Percentiles rank a stretch among this genome's conserved stretches.
phyloP scores from a whole-genome alignment of 2,329 filamentous ascomycete species.

The Fusarium ramigenum region DNA sequence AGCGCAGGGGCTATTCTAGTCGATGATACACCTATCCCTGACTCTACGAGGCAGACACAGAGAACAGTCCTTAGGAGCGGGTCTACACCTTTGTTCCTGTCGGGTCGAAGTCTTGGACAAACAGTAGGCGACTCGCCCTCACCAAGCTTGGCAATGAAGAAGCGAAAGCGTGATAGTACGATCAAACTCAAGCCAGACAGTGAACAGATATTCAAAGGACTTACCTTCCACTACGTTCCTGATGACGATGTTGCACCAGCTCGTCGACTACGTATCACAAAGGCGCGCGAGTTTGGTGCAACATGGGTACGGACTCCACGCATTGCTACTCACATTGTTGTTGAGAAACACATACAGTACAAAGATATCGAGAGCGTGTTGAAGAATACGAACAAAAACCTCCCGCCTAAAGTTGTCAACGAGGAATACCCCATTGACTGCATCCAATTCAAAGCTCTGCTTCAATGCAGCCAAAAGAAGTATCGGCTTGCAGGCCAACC shows the following conservation, averaged over 20 bases:
- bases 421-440: conserved; percentile 77
- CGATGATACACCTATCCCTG: conserved; percentile 45
- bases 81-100: conserved; percentile 45
- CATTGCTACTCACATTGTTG: conserved; percentile 79
- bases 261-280: conserved; percentile 76
- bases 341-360: conserved; percentile 75
- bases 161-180: conserved; percentile 56
- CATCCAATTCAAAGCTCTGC: conserved; percentile 63
- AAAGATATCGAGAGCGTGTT: conserved; percentile 66
- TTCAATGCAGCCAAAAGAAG: conserved; percentile 66
- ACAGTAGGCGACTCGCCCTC: conserved; percentile 39
- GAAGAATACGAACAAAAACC: conserved; percentile 25
- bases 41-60: conserved; percentile 31
- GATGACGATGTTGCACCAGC: conserved; percentile 77
- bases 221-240: conserved; percentile 82
- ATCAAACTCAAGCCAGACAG: conserved; percentile 60
- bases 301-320: conserved; percentile 69
- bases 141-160: conserved; percentile 46
- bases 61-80: conserved; percentile 40
- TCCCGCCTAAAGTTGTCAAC: conserved; percentile 65
- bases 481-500: conserved; percentile 67
- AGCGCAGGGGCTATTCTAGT: conserved; percentile 34
- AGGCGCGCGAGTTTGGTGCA: conserved; percentile 79
- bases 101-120: conserved; percentile 13
- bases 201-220: conserved; percentile 66